Evolutionary conservation across 2,329 filamentous ascomycete genomes (phyloP).

Genomic region (Tolypocladium tundrense): DNA sequence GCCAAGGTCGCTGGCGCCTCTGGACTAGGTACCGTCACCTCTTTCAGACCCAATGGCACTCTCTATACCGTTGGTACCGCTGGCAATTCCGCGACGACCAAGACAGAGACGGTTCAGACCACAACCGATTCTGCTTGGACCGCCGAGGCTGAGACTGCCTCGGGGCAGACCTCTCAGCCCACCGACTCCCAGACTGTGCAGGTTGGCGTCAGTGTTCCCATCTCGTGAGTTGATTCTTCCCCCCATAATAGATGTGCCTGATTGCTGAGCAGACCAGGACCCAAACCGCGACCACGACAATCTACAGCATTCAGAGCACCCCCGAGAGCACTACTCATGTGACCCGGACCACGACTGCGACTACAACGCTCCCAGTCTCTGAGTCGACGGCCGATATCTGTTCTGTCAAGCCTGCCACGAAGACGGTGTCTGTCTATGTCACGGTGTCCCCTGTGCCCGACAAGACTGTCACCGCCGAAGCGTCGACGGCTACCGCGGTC

Average conservation of each 20-base stretch:
- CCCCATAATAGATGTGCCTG: background rate
- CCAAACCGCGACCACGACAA: slow-evolving; percentile 20
- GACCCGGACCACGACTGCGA: slow-evolving; percentile 11
- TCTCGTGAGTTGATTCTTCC: slow-evolving; percentile 19
- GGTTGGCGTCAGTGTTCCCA: slow-evolving; percentile 16
- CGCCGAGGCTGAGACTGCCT: background rate
- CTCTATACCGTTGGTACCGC: background rate
- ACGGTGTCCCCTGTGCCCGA: slow-evolving; percentile 11
- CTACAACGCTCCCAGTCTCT: slow-evolving; percentile 2
- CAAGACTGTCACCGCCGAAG: slow-evolving; percentile 14
- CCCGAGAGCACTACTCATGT: slow-evolving; percentile 4
- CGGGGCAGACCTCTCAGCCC: background rate
- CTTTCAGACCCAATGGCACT: background rate
- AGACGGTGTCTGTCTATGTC: slow-evolving; percentile 11
- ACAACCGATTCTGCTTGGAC: background rate
- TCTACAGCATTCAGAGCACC: slow-evolving; percentile 18
- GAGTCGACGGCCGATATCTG: slow-evolving; percentile 4
- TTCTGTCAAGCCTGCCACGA: slow-evolving; percentile 10
- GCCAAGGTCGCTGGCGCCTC: slow-evolving; percentile 3
- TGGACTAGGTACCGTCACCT: slow-evolving; percentile 6
- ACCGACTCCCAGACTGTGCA: background rate
- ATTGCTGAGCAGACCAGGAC: slow-evolving; percentile 15
- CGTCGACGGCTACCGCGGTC: slow-evolving; percentile 3
- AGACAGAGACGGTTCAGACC: background rate
- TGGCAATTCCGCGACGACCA: background rate